Evolutionary conservation across 2,329 filamentous ascomycete genomes (phyloP).

Genomic region (Achaetomium macrosporum): DNA sequence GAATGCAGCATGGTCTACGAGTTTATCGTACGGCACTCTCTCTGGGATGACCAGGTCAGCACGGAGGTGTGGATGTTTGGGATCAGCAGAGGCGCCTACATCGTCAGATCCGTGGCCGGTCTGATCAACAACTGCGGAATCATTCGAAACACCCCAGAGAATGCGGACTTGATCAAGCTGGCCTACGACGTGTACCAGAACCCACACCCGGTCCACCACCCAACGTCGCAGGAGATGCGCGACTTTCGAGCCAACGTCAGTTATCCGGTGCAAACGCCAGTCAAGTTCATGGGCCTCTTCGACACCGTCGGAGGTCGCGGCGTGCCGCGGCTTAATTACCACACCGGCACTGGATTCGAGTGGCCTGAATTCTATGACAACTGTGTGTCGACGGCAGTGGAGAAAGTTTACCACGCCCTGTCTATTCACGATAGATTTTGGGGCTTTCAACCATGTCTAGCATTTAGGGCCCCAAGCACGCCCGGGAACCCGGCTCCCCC

Average conservation of each 20-base stretch:
- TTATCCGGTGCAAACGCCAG: neutral
- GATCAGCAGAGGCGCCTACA: constrained; percentile 25
- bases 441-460: constrained; percentile 1
- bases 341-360: constrained; percentile 21
- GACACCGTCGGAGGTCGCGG: neutral
- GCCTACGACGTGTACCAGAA: neutral
- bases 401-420: constrained; percentile 24
- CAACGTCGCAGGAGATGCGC: neutral
- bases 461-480: neutral
- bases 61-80: constrained; percentile 27
- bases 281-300: neutral
- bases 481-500: neutral
- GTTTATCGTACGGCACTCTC: constrained; percentile 22
- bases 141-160: neutral
- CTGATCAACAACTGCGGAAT: constrained; percentile 31
- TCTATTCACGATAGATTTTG: constrained; percentile 14
- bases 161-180: neutral
- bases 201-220: neutral
- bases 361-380: constrained; percentile 24
- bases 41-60: constrained; percentile 6
- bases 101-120: constrained; percentile 24
- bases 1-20: neutral
- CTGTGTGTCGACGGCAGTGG: constrained; percentile 24
- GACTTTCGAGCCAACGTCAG: neutral
- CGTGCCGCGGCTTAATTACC: constrained; percentile 11